Conservation (phyloP, 805 yeast genomes). For the Schizosaccharomyces japonicus region DNA sequence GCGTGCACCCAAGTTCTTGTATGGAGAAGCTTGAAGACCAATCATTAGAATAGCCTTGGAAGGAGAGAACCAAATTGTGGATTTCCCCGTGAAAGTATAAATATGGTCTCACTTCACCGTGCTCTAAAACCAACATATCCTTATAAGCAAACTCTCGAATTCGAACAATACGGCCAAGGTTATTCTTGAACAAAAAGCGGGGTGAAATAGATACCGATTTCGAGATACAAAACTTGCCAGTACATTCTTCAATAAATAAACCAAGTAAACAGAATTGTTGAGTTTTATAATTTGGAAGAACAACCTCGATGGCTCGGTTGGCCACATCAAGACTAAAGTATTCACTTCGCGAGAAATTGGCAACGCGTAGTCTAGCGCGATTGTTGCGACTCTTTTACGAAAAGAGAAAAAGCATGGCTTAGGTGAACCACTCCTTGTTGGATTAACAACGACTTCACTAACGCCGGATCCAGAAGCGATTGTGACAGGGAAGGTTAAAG, state of each 20-base stretch:
- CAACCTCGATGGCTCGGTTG: constrained; percentile 49
- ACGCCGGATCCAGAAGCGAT: background rate
- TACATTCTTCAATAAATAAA: constrained; percentile 51
- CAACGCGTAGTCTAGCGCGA: constrained; percentile 41
- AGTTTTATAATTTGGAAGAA: constrained; percentile 17
- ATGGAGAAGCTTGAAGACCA: constrained; percentile 82
- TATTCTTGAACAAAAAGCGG: constrained; percentile 50
- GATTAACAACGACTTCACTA: background rate
- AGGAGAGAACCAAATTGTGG: background rate
- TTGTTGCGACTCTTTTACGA: constrained; percentile 35
- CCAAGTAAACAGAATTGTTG: constrained; percentile 49
- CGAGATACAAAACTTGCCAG: constrained; percentile 54
- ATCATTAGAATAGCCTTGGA: constrained; percentile 8
- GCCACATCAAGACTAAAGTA: constrained; percentile 71
- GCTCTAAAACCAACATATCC: background rate
- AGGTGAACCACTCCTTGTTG: background rate
- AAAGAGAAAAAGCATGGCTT: constrained; percentile 71
- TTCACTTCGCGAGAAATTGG: constrained; percentile 45
- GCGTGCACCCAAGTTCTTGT: constrained; percentile 62
- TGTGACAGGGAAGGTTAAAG: background rate
- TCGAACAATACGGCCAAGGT: constrained; percentile 30
- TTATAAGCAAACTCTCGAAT: constrained; percentile 18
- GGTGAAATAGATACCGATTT: constrained; percentile 67
- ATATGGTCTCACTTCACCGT: background rate
- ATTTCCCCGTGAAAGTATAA: background rate